Base-by-base conservation (phyloP, 768 basidiomycete species). In the Lyophyllum shimeji region DNA sequence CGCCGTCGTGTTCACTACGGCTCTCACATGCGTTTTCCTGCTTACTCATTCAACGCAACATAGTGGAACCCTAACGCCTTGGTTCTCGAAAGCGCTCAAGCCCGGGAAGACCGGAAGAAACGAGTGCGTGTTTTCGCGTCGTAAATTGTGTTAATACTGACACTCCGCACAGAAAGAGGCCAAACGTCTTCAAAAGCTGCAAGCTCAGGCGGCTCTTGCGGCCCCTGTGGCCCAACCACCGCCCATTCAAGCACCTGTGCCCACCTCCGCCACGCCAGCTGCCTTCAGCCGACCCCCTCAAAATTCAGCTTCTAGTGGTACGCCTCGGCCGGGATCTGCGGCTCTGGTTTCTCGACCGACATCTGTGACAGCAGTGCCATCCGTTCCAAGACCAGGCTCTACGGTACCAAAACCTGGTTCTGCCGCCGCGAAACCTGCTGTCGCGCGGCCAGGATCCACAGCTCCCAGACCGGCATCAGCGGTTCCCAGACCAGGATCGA, bases 21-120 rank as follows among this genome's bases (percentile, higher is more conserved):
- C 23, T 27, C 27, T 13, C 40, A 15, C 56, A 48, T 31, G 20
- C 49, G 15, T 42, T 57, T 29, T 29, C 13, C 33, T 21, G 29
- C 40, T 59, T 24, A 47, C 54, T 56, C 49, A 40, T 56, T 43
- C 39, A 29, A 57, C 25, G 27, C 52, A 50, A 21, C 34, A 27
- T 63, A 90, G 88, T 90, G 88, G 87, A 90, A 89, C 64, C 71
- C 80, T 15, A 79, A 75, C 52, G 68, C 81, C 7, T 73, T 89
- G 21, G 75, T 90, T 3, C 70, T 80, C 27, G 87, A 88, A 69
- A 84, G 87, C 4, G 82, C 86, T 0, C 89, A 90, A 70, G 89
- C 87, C 40, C 75, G 84, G 53, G 89, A 90, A 69, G 88, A 90
- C 71, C 77, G 87, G 67, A 89, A 85, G 77, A 86, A 82, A 73